Conservation (phyloP, 2,329 filamentous ascomycete genomes). For the Cladosporium sp. region DNA sequence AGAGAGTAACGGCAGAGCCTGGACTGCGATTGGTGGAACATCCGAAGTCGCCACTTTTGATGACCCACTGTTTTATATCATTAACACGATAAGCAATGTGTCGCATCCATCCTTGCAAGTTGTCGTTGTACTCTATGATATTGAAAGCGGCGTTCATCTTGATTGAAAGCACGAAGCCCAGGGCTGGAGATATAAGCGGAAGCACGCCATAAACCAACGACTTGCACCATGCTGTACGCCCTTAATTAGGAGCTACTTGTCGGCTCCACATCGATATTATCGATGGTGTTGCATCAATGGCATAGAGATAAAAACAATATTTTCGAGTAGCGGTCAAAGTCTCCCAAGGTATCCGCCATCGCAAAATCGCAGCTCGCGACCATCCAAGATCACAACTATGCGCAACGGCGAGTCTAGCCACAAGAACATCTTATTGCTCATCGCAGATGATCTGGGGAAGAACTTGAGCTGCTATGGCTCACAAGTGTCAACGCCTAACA, state of each 20-base stretch:
- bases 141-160: neutral
- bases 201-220: conserved; percentile 1
- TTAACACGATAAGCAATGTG: neutral
- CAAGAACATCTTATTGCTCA: neutral
- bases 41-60: neutral
- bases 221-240: neutral
- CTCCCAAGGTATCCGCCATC: neutral
- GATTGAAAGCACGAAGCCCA: neutral
- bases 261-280: neutral
- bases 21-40: neutral
- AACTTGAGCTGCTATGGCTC: neutral
- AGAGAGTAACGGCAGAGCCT: neutral
- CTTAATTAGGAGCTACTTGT: neutral
- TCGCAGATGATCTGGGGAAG: neutral
- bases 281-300: neutral
- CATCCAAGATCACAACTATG: neutral
- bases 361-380: neutral
- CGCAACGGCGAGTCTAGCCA: neutral
- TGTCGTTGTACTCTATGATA: neutral
- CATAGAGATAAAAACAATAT: neutral
- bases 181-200: neutral
- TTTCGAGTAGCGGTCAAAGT: neutral
- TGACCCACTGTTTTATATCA: neutral
- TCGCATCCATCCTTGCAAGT: neutral
- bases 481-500: conserved; percentile 38